Evolutionary conservation across 1,284 basidiomycete genomes (phyloP).

Genomic region (Malassezia sympodialis): DNA sequence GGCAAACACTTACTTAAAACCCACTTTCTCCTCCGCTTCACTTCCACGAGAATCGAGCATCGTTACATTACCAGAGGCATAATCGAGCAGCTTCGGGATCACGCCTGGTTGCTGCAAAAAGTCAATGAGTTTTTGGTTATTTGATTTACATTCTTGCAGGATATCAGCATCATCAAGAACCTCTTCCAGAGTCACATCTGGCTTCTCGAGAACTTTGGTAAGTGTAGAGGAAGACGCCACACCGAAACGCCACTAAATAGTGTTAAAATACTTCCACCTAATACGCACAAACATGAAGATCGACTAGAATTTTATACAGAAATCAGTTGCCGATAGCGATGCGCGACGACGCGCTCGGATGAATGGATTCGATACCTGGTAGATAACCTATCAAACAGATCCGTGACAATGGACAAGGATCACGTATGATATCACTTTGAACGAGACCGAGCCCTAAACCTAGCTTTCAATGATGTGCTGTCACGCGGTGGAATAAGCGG

Average conservation of each 20-base stretch:
- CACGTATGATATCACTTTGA: not conserved
- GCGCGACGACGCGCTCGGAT: not conserved
- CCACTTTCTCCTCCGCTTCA: constrained; percentile 44
- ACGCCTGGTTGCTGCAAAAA: constrained; percentile 73
- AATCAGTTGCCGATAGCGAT: not conserved
- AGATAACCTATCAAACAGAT: not conserved
- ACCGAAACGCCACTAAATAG: constrained; percentile 41
- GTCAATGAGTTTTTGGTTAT: constrained; percentile 76
- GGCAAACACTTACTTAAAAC: constrained; percentile 34
- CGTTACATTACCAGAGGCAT: constrained; percentile 75
- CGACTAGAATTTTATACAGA: not conserved
- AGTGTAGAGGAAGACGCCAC: constrained; percentile 41
- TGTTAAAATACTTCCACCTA: not conserved
- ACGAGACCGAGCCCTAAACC: not conserved
- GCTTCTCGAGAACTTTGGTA: constrained; percentile 40
- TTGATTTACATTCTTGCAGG: constrained; percentile 86
- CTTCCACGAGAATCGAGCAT: constrained; percentile 56
- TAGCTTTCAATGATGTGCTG: not conserved
- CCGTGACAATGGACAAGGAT: not conserved
- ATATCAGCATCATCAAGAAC: constrained; percentile 89
- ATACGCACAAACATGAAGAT: constrained; percentile 18
- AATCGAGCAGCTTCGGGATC: constrained; percentile 65
- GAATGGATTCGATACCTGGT: not conserved
- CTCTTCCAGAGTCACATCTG: constrained; percentile 60
- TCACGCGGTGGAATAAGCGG: not conserved